Conservation (phyloP, 257 asterid species). For the Plantago major region DNA sequence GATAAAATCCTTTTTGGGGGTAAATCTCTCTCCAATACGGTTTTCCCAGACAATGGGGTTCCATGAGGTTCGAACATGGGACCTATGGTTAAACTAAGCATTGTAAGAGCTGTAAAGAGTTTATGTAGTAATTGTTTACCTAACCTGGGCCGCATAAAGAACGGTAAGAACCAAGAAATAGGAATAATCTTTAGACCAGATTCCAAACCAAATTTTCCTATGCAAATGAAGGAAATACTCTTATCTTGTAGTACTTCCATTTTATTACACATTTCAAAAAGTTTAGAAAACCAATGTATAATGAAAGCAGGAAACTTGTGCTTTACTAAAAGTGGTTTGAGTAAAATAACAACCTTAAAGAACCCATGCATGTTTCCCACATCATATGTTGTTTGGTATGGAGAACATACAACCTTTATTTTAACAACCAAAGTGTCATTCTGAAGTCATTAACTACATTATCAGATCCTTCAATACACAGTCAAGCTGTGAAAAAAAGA, state of each 20-base stretch:
- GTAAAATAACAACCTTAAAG: constrained; percentile 3
- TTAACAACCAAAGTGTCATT: not conserved
- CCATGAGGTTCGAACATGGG: too few species aligned
- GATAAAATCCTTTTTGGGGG: too few species aligned
- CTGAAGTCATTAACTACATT: not conserved
- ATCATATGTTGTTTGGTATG: not conserved
- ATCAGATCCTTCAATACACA: not conserved
- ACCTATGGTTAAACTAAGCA: too few species aligned
- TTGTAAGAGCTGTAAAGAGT: too few species aligned
- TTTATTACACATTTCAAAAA: constrained; percentile 22
- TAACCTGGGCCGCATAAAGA: too few species aligned
- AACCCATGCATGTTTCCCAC: not conserved
- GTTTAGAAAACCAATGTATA: constrained; percentile 20
- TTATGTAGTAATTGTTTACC: too few species aligned
- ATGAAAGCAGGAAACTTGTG: constrained; percentile 18
- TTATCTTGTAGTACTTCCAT: not conserved
- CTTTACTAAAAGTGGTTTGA: constrained; percentile 29
- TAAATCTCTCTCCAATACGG: too few species aligned
- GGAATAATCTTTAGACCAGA: too few species aligned
- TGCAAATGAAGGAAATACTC: not conserved
- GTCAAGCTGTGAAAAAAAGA: not conserved
- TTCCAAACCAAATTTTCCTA: too few species aligned
- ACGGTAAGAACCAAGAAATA: too few species aligned
- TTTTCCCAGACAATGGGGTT: too few species aligned
- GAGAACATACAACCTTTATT: not conserved